Evolutionary conservation across 495 filamentous ascomycete genomes (phyloP), one percentile per base, ranked within the genome.

Genomic region (Evansstolkia leycettana): DNA sequence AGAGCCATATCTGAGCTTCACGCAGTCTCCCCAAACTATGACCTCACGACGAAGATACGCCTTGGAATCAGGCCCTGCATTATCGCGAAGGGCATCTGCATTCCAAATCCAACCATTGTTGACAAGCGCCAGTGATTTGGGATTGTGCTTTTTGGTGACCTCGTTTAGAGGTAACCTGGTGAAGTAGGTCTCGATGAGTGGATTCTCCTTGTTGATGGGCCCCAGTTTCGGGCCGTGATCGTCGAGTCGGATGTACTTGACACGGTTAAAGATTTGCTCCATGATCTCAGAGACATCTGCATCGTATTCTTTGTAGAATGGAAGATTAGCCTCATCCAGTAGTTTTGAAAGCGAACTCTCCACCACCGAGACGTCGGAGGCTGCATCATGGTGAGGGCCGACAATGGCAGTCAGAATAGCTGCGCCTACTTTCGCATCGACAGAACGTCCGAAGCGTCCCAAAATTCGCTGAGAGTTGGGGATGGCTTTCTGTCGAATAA

Each of bases 101-200:
- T 84, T 86, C 92, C 92, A 99, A 13, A 96, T 85, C 92, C 92
- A 99, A 38, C 92, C 92, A 51, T 99, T 99, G 59, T 94, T 95
- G 19, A 80, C 88, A 12, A 99, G 59, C 2, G 84, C 84, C 23
- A 96, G 61, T 31, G 82, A 76, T 38, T 82, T 82, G 2, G 75
- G 65, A 28, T 76, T 75, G 48, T 94, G 78, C 53, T 83, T 79
- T 41, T 72, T 70, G 0, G 92, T 94, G 18, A 66, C 69, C 5
- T 81, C 75, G 41, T 94, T 94, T 19, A 68, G 50, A 2, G 90
- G 84, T 15, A 99, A 72, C 11, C 92, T 78, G 4, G 89, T 94
- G 60, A 99, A 99, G 62, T 96, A 96, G 0, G 84, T 67, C 59
- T 99, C 92, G 39, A 94, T 83, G n/a, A 99, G 63, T 26, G 90